Base-by-base conservation (phyloP, 2,329 filamentous ascomycete genomes). In the Leptographium flavum region DNA sequence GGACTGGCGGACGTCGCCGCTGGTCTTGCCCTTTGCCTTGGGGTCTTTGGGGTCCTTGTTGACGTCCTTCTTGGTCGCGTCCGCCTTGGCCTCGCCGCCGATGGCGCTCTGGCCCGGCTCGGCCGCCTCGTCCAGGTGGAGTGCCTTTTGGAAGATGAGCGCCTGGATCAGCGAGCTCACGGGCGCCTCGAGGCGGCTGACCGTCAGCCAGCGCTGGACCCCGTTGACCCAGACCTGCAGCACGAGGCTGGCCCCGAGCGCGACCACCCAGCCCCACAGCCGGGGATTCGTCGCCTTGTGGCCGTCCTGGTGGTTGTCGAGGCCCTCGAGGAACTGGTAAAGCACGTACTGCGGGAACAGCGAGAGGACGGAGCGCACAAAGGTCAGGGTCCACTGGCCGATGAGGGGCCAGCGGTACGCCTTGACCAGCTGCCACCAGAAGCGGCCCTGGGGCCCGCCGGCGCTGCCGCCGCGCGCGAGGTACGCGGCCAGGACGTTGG, bases 301-400 rank as follows among this genome's bases (percentile, higher is more conserved):
- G 4, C 46, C 45, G 25, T 46, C 42, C 13, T 46, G 19, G 47
- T 52, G 39, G 25, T 46, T 45, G 45, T 61, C 58, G 17, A 63
- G 54, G 21, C 53, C 54, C 39, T 58, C 55, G n/a, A 63, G 50
- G 37, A 63, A 59, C 47, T 59, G 55, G 50, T 59, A 61, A 11
- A 63, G 53, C 19, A 61, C 57, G 23, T 60, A 56, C 43, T 63
- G 59, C 1, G 60, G 59, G 25, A 61, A 57, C 17, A 62, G 47
- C 13, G 56, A 53, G 32, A 63, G 44, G 2, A 57, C 47, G 9
- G 59, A 55, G 23, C 57, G 54, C 15, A 59, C 35, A 15, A 61
- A 46, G 3, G 59, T 59, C 27, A 61, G 47, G 2, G 46, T 38
- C 60, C 60, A 62, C 42, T 62, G 60, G 42, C 56, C 43, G 3